Evolutionary conservation across 2,329 filamentous ascomycete species (phyloP).

Genomic region (Karstenula rhodostoma): DNA sequence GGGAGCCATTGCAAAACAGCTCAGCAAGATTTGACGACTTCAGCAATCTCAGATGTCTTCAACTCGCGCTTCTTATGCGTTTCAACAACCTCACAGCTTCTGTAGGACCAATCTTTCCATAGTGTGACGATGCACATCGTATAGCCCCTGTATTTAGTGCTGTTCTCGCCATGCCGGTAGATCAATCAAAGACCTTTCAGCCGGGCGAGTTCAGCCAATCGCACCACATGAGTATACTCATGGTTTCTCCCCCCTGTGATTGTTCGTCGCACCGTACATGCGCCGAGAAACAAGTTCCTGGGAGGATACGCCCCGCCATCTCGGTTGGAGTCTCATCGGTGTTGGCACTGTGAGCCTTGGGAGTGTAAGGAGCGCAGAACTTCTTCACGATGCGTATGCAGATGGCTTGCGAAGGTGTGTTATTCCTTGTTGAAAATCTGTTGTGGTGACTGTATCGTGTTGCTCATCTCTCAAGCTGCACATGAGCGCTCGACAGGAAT

Average conservation of each 20-base stretch:
- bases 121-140: conserved; percentile 18
- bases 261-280: not conserved
- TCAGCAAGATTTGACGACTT: conserved; percentile 2
- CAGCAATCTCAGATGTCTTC: not conserved
- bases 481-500: not conserved
- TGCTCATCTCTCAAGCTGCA: not conserved
- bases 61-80: not conserved
- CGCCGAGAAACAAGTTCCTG: conserved; percentile 2
- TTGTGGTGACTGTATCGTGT: not conserved
- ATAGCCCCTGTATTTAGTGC: conserved; percentile 22
- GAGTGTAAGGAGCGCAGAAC: too few relatives aligned
- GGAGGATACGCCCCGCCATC: conserved; percentile 17
- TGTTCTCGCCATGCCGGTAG: conserved; percentile 17
- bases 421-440: too few relatives aligned
- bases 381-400: too few relatives aligned
- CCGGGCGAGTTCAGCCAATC: conserved; percentile 15
- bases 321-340: conserved; percentile 5
- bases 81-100: not conserved
- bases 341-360: not conserved
- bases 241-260: conserved; percentile 9
- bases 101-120: conserved; percentile 12
- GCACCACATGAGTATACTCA: not conserved
- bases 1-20: conserved; percentile 25
- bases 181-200: conserved; percentile 18
- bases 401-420: too few relatives aligned